A percentile compares a stretch with the other conserved stretches of the same genome.
Evolutionary conservation across 768 basidiomycete genomes (phyloP).

Genomic region (Tephrocybe sp.): DNA sequence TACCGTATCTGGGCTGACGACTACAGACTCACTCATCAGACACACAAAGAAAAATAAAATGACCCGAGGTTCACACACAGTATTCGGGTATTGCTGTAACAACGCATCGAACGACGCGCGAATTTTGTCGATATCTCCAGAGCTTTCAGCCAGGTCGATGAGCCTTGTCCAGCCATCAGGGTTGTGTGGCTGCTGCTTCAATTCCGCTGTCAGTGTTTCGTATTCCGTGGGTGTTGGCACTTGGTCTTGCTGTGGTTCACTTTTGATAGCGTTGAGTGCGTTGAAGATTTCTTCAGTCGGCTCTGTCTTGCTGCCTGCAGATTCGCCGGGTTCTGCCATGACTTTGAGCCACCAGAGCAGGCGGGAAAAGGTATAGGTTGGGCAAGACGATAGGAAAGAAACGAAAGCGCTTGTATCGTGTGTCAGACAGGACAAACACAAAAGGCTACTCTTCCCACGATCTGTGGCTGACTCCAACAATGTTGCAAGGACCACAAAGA

Average conservation of each 20-base stretch:
- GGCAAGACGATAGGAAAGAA: not conserved
- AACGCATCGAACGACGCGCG: constrained; percentile 80
- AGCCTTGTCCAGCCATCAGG: constrained; percentile 78
- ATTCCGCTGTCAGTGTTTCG: constrained; percentile 57
- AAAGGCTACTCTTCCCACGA: constrained; percentile 6
- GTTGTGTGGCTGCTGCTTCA: constrained; percentile 69
- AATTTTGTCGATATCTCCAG: constrained; percentile 76
- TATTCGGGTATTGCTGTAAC: constrained; percentile 86
- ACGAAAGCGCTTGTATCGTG: not conserved
- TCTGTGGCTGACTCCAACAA: constrained; percentile 2
- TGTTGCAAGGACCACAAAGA: not conserved
- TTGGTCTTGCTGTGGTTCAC: constrained; percentile 24
- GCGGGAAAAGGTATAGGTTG: constrained; percentile 8
- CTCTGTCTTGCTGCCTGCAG: constrained; percentile 29
- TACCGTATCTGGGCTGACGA: constrained; percentile 83
- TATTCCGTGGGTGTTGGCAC: constrained; percentile 59
- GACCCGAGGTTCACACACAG: constrained; percentile 54
- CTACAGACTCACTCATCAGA: constrained; percentile 36
- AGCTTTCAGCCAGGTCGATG: constrained; percentile 72
- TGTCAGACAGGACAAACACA: not conserved
- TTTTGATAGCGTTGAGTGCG: constrained; percentile 26
- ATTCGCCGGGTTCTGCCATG: constrained; percentile 13
- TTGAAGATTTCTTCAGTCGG: constrained; percentile 35
- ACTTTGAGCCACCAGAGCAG: constrained; percentile 3
- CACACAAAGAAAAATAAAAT: constrained; percentile 5